Evolutionary conservation across 495 filamentous ascomycete genomes (phyloP), one percentile per base, ranked within the genome.

Genomic region (Umbilicaria muhlenbergii): DNA sequence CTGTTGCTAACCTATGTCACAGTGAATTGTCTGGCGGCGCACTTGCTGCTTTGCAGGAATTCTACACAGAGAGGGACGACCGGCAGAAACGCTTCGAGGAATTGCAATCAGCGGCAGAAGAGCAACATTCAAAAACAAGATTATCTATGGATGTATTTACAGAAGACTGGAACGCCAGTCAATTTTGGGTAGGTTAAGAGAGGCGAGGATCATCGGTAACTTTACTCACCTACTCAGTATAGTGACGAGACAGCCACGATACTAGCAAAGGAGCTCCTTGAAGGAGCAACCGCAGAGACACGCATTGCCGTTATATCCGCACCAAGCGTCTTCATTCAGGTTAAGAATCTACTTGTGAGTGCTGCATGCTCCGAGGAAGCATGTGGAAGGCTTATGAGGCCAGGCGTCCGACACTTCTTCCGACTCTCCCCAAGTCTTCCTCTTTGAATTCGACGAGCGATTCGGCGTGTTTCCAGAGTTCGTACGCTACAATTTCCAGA

Each of bases 101-200:
- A 10, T 55, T 80, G 13, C 78, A 76, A 66, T 68, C 46, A 34
- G 67, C 58, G 32, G 66, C 61, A n/a, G 71, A 66, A 56, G 60
- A 62, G 48, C 61, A 51, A 39, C 35, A 52, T 14, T 19, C n/a
- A 3, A 47, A 49, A 41, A 49, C 48, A 28, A 54, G 61, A 34
- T 47, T 82, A 28, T 75, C 70, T 5, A 89, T 89, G 69, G 77
- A 81, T 3, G 63, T 70, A 12, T 89, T 89, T 57, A 61, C 65
- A 0, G 83, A 89, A 62, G 79, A 88, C 56, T 89, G 83, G 83
- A 81, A 87, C 44, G 70, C 80, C 44, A 78, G 71, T 43, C 83
- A 89, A 57, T 86, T 88, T 53, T 83, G 81, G 80, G 77, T 81
- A 59, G 0, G 65, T 55, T 41, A 2, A 8, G 6, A 34, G 31